These are phyloP conservation scores for Letharia columbiana DNA, from an alignment of 495 filamentous ascomycete species.

Conservation along the genomic window DNA sequence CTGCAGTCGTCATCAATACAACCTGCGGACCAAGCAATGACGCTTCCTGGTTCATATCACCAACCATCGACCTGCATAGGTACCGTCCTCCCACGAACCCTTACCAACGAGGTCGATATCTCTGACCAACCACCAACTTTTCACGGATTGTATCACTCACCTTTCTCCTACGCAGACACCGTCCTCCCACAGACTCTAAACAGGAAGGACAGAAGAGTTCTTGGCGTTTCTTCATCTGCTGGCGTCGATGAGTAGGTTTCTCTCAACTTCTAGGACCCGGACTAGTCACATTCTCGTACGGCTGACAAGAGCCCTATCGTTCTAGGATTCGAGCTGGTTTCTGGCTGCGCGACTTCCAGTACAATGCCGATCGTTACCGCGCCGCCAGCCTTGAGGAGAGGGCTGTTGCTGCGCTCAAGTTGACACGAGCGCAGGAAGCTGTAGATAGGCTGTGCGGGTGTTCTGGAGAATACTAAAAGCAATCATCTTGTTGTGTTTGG, in stretches of 20 bases:
- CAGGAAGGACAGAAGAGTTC: background rate
- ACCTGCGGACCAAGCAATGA: background rate
- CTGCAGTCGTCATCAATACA: background rate
- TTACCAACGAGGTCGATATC: background rate
- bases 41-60: background rate
- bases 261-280: no score
- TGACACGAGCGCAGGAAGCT: conserved; percentile 2
- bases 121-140: background rate
- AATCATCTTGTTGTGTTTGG: no score
- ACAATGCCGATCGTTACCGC: background rate
- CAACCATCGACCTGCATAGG: no score
- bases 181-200: background rate
- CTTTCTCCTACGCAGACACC: background rate
- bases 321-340: background rate
- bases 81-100: no score
- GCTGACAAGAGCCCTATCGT: no score
- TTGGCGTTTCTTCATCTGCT: background rate
- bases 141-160: background rate
- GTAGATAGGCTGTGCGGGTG: conserved; percentile 1
- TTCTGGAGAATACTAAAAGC: no score
- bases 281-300: no score
- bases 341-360: conserved; percentile 4
- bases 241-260: background rate
- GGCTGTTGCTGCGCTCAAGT: background rate
- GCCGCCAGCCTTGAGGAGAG: background rate